Base-by-base conservation (phyloP, 805 yeast species). In the Candida taoyuanica region DNA sequence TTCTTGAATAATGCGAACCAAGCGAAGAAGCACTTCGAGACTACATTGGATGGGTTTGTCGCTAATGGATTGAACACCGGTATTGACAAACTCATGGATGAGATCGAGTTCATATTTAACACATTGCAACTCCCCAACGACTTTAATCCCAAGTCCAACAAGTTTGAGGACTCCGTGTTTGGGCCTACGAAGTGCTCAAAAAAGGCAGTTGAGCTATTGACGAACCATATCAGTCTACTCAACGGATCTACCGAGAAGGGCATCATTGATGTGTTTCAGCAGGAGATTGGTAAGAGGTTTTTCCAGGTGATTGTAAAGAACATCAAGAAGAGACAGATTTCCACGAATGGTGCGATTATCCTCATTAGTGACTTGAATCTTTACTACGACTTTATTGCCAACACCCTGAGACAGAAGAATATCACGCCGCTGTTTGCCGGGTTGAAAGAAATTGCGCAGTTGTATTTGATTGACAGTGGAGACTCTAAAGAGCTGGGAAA, bases 21-120 rank as follows among this genome's bases (percentile, higher is more conserved):
- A 50, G 74, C 80, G 28, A 94, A 93, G 55, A 85, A 87, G 54
- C 74, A 73, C 41, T 75, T 93, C 44, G 98, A 93, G 54, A 76
- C 76, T 7, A 66, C 78, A 62, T 73, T 93, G 9, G 98, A 93
- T 59, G 85, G 78, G 37, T 82, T 73, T 55, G 96, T 93, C 15
- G 98, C 98, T 0, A 85, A 84, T 53, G 98, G 98, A 0, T 68
- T 93, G 21, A 89, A 87, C 52, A 74, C 84, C n/a, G 95, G 97
- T 29, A 87, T 93, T 24, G 95, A 85, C 44, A 89, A 88, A 8
- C 68, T 93, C 27, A 79, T 88, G 61, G 82, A 76, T 49, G 96
- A 91, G 55, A 76, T 89, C 15, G 85, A 83, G 37, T 72, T 71
- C 44, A 67, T 76, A 4, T 76, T 72, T 45, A 65, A 70, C 29